These are phyloP conservation scores for Tetracladium marchalianum DNA, from an alignment of 495 filamentous ascomycete species.

Conservation along the genomic window DNA sequence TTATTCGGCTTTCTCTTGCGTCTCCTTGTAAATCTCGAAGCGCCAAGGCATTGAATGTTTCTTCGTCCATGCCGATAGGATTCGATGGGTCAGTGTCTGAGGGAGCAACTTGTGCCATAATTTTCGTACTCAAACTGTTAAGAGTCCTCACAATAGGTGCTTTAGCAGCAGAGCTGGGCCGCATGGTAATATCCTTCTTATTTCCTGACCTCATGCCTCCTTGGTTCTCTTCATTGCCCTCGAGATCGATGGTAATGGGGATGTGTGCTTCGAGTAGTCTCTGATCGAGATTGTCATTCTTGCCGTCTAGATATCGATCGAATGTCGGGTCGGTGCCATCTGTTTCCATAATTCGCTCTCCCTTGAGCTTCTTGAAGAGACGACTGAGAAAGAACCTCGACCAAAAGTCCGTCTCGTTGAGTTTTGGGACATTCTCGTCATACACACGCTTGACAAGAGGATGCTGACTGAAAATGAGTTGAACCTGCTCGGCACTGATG, in stretches of 20 bases:
- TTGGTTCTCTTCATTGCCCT: conserved; percentile 88
- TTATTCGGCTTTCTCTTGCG: conserved; percentile 58
- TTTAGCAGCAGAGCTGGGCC: conserved; percentile 52
- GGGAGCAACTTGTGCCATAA: conserved; percentile 76
- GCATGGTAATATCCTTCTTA: conserved; percentile 78
- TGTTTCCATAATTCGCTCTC: conserved; percentile 66
- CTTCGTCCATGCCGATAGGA: conserved; percentile 61
- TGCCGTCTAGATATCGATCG: conserved; percentile 71
- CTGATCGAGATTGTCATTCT: conserved; percentile 42
- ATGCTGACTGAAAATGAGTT: conserved; percentile 86
- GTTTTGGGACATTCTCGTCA: conserved; percentile 82
- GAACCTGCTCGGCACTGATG: conserved; percentile 85
- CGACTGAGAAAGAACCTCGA: conserved; percentile 81
- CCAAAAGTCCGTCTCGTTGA: conserved; percentile 80
- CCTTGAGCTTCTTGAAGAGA: conserved; percentile 83
- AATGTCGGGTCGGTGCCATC: conserved; percentile 67
- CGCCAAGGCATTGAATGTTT: conserved; percentile 59
- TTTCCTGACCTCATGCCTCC: conserved; percentile 61
- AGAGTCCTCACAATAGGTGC: conserved; percentile 75
- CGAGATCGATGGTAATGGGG: conserved; percentile 82
- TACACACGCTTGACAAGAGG: conserved; percentile 84
- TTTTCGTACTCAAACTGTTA: conserved; percentile 80
- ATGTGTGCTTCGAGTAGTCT: conserved; percentile 50
- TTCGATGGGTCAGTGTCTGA: conserved; percentile 54
- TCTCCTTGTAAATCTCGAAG: conserved; percentile 79